phyloP scores from a whole-genome alignment of 108 stramenopile species.

The Aurantiochytrium sp. region DNA sequence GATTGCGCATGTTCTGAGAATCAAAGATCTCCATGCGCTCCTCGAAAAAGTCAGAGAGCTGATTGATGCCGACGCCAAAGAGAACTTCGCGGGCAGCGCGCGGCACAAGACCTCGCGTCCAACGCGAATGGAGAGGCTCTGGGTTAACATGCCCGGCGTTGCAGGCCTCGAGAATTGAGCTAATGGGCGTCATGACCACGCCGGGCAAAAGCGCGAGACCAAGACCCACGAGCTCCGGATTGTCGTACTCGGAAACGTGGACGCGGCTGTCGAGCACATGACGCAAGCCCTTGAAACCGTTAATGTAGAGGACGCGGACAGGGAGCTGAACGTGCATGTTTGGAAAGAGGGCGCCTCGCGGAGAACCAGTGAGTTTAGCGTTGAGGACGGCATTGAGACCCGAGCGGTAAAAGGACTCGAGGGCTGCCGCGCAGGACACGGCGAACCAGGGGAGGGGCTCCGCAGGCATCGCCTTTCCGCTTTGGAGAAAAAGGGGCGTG shows the following conservation, averaged over 20 bases:
- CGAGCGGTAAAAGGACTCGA: slow-evolving; percentile 65
- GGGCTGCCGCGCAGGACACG: slow-evolving; percentile 61
- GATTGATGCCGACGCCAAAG: slow-evolving; percentile 66
- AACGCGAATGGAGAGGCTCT: slow-evolving; percentile 50
- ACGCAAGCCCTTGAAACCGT: slow-evolving; percentile 60
- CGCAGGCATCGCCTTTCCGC: slow-evolving; percentile 19
- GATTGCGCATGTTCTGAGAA: slow-evolving; percentile 44
- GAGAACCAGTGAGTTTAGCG: slow-evolving; percentile 40
- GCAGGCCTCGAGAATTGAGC: slow-evolving; percentile 59
- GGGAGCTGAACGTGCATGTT: slow-evolving; percentile 72
- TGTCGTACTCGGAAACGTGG: slow-evolving; percentile 29
- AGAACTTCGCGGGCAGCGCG: slow-evolving; percentile 61
- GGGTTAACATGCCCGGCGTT: slow-evolving; percentile 65
- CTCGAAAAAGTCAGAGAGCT: slow-evolving; percentile 64
- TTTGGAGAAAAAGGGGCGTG: slow-evolving; percentile 39
- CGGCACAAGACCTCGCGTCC: slow-evolving; percentile 58
- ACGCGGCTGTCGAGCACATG: slow-evolving; percentile 39
- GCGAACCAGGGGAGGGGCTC: slow-evolving; percentile 34
- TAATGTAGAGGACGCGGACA: slow-evolving; percentile 60
- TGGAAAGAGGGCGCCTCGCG: slow-evolving; percentile 50
- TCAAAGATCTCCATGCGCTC: slow-evolving; percentile 42
- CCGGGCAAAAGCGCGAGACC: slow-evolving; percentile 54
- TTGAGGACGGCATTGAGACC: slow-evolving; percentile 62
- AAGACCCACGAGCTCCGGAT: slow-evolving; percentile 28
- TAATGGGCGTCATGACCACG: slow-evolving; percentile 65